A percentile compares a stretch with the other conserved stretches of the same genome.
These are phyloP conservation scores for Ogataea hybrid DNA, from an alignment of 1,139 yeast species.

Conservation along the genomic window DNA sequence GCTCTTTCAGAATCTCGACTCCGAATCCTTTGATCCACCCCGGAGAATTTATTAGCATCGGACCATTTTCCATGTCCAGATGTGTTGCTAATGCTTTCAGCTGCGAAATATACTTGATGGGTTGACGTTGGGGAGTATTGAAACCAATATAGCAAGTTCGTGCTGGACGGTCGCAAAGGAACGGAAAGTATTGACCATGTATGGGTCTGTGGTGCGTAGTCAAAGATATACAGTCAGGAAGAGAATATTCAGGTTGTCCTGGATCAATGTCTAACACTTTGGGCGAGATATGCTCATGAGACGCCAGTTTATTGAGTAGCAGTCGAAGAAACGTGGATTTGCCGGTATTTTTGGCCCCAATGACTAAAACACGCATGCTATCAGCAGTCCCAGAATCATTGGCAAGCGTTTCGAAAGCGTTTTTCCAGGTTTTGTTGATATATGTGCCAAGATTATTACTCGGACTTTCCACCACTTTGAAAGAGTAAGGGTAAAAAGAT, in stretches of 20 bases:
- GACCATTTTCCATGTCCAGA: slow-evolving; percentile 26
- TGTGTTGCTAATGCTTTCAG: slow-evolving; percentile 42
- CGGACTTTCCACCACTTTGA: slow-evolving; percentile 36
- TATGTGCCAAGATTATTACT: slow-evolving; percentile 27
- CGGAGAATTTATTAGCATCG: slow-evolving; percentile 73
- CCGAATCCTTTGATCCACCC: slow-evolving; percentile 97
- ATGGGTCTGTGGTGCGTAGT: slow-evolving; percentile 32
- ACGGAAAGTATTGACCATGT: slow-evolving; percentile 34
- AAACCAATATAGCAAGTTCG: slow-evolving; percentile 63
- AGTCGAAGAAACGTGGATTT: slow-evolving; percentile 71
- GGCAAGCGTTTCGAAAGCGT: slow-evolving; percentile 8
- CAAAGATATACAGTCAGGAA: slow-evolving; percentile 68
- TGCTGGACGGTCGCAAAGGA: slow-evolving; percentile 18
- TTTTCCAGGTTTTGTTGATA: slow-evolving; percentile 29
- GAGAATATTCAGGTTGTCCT: slow-evolving; percentile 81
- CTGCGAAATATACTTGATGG: slow-evolving; percentile 50
- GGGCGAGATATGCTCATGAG: slow-evolving; percentile 19
- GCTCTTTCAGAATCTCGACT: slow-evolving; percentile 52
- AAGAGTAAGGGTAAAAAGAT: slow-evolving; percentile 32
- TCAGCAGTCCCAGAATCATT: slow-evolving; percentile 25
- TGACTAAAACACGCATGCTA: slow-evolving; percentile 38
- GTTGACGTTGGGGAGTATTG: slow-evolving; percentile 69
- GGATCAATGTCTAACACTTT: slow-evolving; percentile 81
- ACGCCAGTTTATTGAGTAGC: slow-evolving; percentile 45
- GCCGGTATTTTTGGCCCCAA: slow-evolving; percentile 79